Percentiles rank a stretch among this genome's conserved stretches.
Conservation (phyloP, 2,329 filamentous ascomycete genomes). For the Stylonectria norvegica region DNA sequence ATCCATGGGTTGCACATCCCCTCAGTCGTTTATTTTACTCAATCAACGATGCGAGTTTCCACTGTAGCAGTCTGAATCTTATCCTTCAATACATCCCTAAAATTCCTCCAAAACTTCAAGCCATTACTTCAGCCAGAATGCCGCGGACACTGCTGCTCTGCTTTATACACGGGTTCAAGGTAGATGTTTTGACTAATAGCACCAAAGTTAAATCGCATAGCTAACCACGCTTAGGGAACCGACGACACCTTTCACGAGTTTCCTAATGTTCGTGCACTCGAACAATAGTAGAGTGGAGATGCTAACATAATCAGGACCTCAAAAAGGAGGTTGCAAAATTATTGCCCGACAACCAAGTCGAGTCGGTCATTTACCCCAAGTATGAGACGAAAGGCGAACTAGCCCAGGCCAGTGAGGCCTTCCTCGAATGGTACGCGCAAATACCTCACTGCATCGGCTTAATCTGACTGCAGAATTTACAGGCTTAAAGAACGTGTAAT, state of each 20-base stretch:
- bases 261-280: constrained; percentile 42
- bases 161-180: constrained; percentile 75
- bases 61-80: too few relatives aligned
- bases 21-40: not conserved
- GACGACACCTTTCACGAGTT: constrained; percentile 69
- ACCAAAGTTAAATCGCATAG: not conserved
- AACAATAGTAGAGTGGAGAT: too few relatives aligned
- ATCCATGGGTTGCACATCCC: not conserved
- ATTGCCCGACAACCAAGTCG: constrained; percentile 57
- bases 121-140: constrained; percentile 29
- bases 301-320: constrained; percentile 47
- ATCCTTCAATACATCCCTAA: not conserved
- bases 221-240: constrained; percentile 49
- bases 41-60: too few relatives aligned
- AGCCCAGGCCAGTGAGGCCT: constrained; percentile 42
- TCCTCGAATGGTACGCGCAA: constrained; percentile 44
- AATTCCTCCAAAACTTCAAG: not conserved
- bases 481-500: constrained; percentile 81
- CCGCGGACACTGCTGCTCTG: constrained; percentile 61
- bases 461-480: not conserved
- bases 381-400: constrained; percentile 72
- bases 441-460: not conserved
- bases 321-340: constrained; percentile 55
- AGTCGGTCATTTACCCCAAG: constrained; percentile 64
- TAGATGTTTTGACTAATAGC: constrained; percentile 17